A percentile compares a stretch with the other conserved stretches of the same genome.
phyloP scores from a whole-genome alignment of 441 rosid genomes.

The Metrosideros polymorpha region DNA sequence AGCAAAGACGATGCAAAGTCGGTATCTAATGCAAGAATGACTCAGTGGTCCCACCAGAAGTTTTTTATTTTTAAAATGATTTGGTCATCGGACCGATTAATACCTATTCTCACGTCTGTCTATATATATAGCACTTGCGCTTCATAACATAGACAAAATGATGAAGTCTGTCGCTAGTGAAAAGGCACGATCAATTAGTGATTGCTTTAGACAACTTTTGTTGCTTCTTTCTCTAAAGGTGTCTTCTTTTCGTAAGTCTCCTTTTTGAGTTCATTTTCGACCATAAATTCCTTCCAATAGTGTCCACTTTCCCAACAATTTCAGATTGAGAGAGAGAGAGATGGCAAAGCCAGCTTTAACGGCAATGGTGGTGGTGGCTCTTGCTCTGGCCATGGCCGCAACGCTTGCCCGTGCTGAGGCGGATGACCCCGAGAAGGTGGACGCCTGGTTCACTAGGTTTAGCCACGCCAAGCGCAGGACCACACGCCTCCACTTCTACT shows the following conservation, averaged over 20 bases:
- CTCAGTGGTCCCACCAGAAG: no score
- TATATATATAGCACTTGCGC: no score
- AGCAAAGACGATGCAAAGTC: no score
- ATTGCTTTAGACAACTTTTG: neutral
- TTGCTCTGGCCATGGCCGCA: neutral
- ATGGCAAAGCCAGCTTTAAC: constrained; percentile 12
- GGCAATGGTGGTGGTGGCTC: neutral
- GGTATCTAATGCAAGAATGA: no score
- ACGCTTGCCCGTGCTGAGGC: neutral
- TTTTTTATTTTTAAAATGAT: no score
- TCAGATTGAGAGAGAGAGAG: neutral
- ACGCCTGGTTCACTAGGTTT: neutral
- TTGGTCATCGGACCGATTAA: no score
- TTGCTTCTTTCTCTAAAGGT: neutral
- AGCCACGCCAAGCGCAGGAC: neutral
- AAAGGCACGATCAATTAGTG: no score
- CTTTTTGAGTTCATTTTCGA: neutral
- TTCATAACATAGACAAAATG: neutral
- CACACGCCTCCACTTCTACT: constrained; percentile 32
- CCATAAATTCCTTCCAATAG: neutral
- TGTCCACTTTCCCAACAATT: neutral
- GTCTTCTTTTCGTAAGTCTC: neutral
- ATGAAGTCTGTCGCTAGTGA: no score
- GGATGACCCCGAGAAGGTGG: neutral
- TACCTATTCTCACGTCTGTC: no score